Base-by-base conservation (phyloP, 176 grass and related monocot species). In the Ampelocalamus luodianensis region DNA sequence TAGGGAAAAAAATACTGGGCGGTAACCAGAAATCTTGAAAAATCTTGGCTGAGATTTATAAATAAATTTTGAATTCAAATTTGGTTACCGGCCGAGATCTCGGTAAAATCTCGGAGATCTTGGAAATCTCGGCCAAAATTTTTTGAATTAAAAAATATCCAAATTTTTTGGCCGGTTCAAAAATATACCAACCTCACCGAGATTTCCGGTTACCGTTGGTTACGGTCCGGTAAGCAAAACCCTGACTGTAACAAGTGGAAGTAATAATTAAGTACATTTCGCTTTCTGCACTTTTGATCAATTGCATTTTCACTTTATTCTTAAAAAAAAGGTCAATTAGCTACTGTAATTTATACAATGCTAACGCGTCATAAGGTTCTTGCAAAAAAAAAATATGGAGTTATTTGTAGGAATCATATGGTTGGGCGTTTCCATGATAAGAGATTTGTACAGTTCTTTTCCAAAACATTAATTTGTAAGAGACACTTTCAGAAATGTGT, bases 271-370 rank as follows among this genome's bases (percentile, higher is more conserved):
- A 36, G 54, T 72, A 36, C 40, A 83, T 49, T 54, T 45, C n/a
- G 5, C 22, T 82, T 72, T 53, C 18, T 29, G 39, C 51, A n/a
- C 24, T 36, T 58, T 60, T 43, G 67, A 71, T 59, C n/a, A 82
- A 82, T 34, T 72, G 37, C 16, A 50, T 60, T 14, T 15, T 26
- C 66, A 82, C 68, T 82, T 82, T 61, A 82, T 82, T 72, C 68
- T 22, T 2, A 5, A 72, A 82, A 23, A 82, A 36, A 38, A 36
- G 38, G 38, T 71, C 23, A 44, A 36, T 44, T 53, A 74, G 4
- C 49, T 53, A 67, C 62, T 38, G 1, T 1, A 71, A 59, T 55
- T 65, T 39, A 4, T 23, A 39, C 51, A 11, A 22, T 14, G 14
- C 39, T 58, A 39, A 24, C 46, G 10, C 6, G n/a, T 46, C 10